Base-by-base conservation (phyloP, 345 rosid species). In the Tarenaya hassleriana region DNA sequence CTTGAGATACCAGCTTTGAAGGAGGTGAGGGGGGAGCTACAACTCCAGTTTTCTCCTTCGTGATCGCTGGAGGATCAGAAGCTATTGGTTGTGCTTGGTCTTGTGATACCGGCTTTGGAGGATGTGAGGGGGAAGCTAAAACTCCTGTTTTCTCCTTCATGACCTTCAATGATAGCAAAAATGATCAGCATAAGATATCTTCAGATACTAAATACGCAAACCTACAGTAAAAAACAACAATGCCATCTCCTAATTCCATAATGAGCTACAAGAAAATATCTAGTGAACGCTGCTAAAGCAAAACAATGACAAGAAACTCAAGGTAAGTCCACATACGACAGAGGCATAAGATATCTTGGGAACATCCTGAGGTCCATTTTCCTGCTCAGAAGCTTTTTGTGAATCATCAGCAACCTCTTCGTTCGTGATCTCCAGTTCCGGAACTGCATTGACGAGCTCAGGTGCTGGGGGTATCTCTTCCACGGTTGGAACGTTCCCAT, bases 341-440 rank as follows among this genome's bases (percentile, higher is more conserved):
- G 77, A 85, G 12, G 95, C 95, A 53, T 85, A 85, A 7, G 95
- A 82, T 57, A 77, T 85, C 77, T 77, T 85, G 14, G 84, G 84
- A 52, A 45, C 60, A 20, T 72, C 89, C 56, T 77, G 84, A 49
- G 58, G 53, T 51, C 70, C 73, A 16, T 66, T 29, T 48, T 59
- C 35, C 5, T 69, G 61, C 44, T 84, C 85, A 47, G 64, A 55
- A 37, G 35, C 63, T 48, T 56, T 40, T 29, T 38, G 68, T 4
- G 69, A 63, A 29, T 73, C 77, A 48, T 58, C 73, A 21, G 69
- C 73, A 69, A 66, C 56, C 63, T 74, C 80, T 64, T 72, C 81
- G 50, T 77, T 82, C 62, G 73, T 74, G 50, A 67, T 79, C 60
- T 79, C 84, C 41, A 80, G 60, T 40, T 62, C 72, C 1, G 64